Percentiles rank a stretch among this genome's conserved stretches.
Conservation (phyloP, 2,329 filamentous ascomycete genomes). For the Penicillium carneum region DNA sequence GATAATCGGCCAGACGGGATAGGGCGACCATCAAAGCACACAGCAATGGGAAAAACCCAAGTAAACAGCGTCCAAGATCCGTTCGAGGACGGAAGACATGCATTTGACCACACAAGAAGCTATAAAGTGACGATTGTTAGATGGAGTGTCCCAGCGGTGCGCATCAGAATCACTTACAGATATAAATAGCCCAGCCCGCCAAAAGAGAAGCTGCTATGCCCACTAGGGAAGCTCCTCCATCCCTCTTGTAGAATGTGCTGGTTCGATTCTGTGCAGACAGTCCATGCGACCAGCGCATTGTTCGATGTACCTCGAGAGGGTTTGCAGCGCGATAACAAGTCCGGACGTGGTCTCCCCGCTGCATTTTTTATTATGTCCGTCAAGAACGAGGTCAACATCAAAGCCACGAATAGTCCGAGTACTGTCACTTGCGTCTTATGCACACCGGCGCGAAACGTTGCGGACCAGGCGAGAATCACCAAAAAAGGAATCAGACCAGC, state of each 20-base stretch:
- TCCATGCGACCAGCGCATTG: constrained; percentile 60
- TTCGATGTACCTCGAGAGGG: constrained; percentile 67
- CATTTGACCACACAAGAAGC: constrained; percentile 62
- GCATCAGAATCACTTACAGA: constrained; percentile 43
- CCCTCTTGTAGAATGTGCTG: constrained; percentile 68
- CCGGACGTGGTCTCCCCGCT: constrained; percentile 81
- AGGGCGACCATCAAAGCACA: constrained; percentile 67
- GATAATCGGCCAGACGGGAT: constrained; percentile 68
- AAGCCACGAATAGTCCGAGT: constrained; percentile 77
- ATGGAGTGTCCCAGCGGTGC: neutral
- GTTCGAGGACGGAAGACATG: constrained; percentile 66
- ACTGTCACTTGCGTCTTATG: constrained; percentile 88
- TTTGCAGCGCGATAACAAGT: constrained; percentile 86
- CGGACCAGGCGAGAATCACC: constrained; percentile 71
- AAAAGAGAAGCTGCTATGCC: constrained; percentile 69
- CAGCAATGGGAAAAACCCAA: constrained; percentile 63
- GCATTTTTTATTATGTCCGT: constrained; percentile 92
- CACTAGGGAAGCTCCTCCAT: constrained; percentile 70
- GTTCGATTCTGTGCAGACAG: constrained; percentile 58
- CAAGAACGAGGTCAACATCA: constrained; percentile 79
- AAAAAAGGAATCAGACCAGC: constrained; percentile 74
- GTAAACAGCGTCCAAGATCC: constrained; percentile 62
- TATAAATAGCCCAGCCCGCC: constrained; percentile 67
- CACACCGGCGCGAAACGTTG: constrained; percentile 65
- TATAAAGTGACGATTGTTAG: constrained; percentile 26